phyloP scores from a whole-genome alignment of 805 yeast species.

The Metschnikowia shivogae region DNA sequence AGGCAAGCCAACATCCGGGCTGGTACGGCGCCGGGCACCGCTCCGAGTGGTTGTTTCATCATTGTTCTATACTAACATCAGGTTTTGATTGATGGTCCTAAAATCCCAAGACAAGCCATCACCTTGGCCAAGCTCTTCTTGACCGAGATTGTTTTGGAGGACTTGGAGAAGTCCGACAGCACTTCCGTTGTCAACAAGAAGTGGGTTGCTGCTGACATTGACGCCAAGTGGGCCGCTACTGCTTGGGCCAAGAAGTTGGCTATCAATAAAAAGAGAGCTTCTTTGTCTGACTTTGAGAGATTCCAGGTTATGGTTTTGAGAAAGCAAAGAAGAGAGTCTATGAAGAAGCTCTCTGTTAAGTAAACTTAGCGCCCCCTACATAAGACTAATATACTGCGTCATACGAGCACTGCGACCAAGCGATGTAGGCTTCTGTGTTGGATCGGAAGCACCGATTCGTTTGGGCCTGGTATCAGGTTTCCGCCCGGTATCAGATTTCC shows the following conservation, averaged over 20 bases:
- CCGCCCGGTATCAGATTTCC: too few relatives aligned
- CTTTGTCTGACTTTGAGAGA: constrained; percentile 96
- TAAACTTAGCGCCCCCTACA: constrained; percentile 35
- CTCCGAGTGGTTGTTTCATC: background rate
- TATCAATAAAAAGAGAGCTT: constrained; percentile 88
- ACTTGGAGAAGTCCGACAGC: constrained; percentile 93
- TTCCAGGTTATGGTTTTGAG: constrained; percentile 97
- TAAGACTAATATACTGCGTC: constrained; percentile 22
- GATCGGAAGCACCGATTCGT: too few relatives aligned
- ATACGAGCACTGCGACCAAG: constrained; percentile 11
- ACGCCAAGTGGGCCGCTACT: constrained; percentile 86
- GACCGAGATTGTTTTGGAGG: constrained; percentile 84
- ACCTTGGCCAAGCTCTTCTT: constrained; percentile 82
- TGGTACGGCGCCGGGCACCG: too few relatives aligned
- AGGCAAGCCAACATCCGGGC: too few relatives aligned
- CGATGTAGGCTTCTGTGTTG: too few relatives aligned
- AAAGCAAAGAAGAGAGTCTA: constrained; percentile 95
- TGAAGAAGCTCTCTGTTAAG: constrained; percentile 95
- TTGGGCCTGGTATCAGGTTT: too few relatives aligned
- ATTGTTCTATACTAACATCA: constrained; percentile 21
- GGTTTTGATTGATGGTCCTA: constrained; percentile 97
- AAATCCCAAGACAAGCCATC: constrained; percentile 89
- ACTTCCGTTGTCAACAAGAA: constrained; percentile 82
- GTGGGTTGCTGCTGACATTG: constrained; percentile 88
- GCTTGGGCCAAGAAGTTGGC: constrained; percentile 99